Conservation (phyloP, 371 early-diverging fungal species). For the Mucor mucedo region DNA sequence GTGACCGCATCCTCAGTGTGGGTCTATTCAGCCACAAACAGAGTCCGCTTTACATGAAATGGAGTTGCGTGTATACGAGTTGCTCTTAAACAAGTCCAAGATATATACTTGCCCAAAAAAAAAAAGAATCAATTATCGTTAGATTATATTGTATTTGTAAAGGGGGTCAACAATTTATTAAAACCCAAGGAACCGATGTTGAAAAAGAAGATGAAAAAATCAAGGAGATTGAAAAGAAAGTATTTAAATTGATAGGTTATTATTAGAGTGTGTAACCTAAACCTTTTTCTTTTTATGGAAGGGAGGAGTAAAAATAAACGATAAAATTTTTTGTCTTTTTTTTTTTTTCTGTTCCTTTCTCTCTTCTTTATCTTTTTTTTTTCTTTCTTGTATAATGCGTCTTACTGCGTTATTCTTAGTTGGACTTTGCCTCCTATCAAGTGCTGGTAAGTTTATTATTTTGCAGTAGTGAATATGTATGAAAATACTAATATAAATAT, state of each 20-base stretch:
- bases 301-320: conserved; percentile 1
- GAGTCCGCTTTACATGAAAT: too few species aligned
- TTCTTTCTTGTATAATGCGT: conserved; percentile 1
- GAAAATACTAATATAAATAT: too few species aligned
- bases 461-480: too few species aligned
- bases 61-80: too few species aligned
- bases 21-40: too few species aligned
- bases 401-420: conserved; percentile 6
- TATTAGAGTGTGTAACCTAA: conserved; percentile 7
- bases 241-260: conserved; percentile 8
- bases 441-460: conserved; percentile 9
- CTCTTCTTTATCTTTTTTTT: conserved; percentile 7
- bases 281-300: background rate
- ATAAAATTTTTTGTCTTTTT: background rate
- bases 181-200: background rate
- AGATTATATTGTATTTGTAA: too few species aligned
- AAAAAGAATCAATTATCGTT: too few species aligned
- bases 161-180: background rate
- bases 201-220: background rate
- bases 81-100: too few species aligned
- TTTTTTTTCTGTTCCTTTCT: background rate
- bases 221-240: conserved; percentile 2
- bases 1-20: too few species aligned
- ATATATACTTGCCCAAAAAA: too few species aligned
- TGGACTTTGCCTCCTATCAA: conserved; percentile 6